Base-by-base conservation (phyloP, 768 basidiomycete species). In the Tephrocybe sp. region DNA sequence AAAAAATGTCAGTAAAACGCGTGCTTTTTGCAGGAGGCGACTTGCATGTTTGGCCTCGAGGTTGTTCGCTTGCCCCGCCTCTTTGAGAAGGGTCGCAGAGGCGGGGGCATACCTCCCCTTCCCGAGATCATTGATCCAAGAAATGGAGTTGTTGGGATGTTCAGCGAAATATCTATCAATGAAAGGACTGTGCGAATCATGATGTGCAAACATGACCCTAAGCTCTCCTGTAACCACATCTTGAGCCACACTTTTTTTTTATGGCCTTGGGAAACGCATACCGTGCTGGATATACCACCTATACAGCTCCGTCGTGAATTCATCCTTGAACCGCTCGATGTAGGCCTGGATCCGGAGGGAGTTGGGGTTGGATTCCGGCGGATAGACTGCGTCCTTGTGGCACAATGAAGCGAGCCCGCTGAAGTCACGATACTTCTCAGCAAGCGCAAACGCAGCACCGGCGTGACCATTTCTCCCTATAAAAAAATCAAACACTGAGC, bases 251-350 rank as follows among this genome's bases (percentile, higher is more conserved):
- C 4, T 11, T 20, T 23, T 21, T 15, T 18, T 37, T 33, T 11
- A n/a, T 8, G 34, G 6, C 7, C 15, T 12, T n/a, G 11, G 11
- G 20, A 26, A 33, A 12, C 17, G 64, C 79, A 38, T 50, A 89
- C 92, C 90, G 57, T 94, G 86, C 58, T 93, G 89, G 44, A 96
- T 88, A 65, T 92, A 96, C 90, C 90, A 97, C 61, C 84, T 81
- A 62, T 90, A 95, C n/a, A 97, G 75, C 61, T 92, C 86, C n/a
- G 78, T 83, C 0, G 93, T 88, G 57, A 98, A 98, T 11, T 82
- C 83, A 28, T 92, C 85, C 44, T 86, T 82, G 69, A 88, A 96
- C 60, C 76, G 78, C 39, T 88, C 78, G 51, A 94, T 81, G 67
- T 93, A 97, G 4, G 66, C 64, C 59, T 85, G 79, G 15, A 93